These are phyloP conservation scores for Boletus rubescentipes DNA, from an alignment of 768 basidiomycete species.

Conservation along the genomic window DNA sequence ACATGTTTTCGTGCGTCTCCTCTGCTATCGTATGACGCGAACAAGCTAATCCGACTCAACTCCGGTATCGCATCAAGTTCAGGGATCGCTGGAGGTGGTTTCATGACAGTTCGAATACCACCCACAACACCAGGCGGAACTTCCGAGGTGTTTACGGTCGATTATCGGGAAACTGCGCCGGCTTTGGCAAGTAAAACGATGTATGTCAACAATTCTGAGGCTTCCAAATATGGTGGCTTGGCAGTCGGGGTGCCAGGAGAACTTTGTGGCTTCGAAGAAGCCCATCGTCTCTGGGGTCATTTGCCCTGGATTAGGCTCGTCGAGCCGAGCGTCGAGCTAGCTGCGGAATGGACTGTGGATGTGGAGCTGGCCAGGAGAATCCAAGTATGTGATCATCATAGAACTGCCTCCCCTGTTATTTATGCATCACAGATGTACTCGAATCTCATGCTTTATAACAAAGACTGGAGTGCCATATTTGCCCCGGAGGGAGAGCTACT, in stretches of 20 bases:
- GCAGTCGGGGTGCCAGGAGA: slow-evolving; percentile 92
- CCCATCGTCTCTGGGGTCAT: slow-evolving; percentile 78
- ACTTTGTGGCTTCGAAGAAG: slow-evolving; percentile 81
- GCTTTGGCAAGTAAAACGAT: slow-evolving; percentile 70
- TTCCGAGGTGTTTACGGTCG: slow-evolving; percentile 70
- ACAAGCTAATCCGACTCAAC: slow-evolving; percentile 1
- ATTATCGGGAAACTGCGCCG: slow-evolving; percentile 90
- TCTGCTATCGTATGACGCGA: too few species aligned
- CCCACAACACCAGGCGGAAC: slow-evolving; percentile 38
- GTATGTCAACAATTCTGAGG: slow-evolving; percentile 57
- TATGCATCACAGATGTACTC: slow-evolving; percentile 38
- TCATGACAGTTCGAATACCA: slow-evolving; percentile 81
- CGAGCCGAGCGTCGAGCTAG: slow-evolving; percentile 70
- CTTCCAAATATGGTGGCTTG: slow-evolving; percentile 73
- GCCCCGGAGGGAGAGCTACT: slow-evolving; percentile 73
- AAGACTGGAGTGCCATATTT: slow-evolving; percentile 83
- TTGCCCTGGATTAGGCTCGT: slow-evolving; percentile 79
- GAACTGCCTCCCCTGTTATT: background rate
- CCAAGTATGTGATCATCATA: slow-evolving; percentile 43
- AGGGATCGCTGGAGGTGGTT: slow-evolving; percentile 86
- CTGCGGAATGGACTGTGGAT: slow-evolving; percentile 77
- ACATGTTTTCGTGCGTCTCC: slow-evolving; percentile 80
- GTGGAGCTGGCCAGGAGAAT: slow-evolving; percentile 74
- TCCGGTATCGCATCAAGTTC: slow-evolving; percentile 42
- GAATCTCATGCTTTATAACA: slow-evolving; percentile 59